A percentile compares a stretch with the other conserved stretches of the same genome.
Evolutionary conservation across 768 basidiomycete species (phyloP).

Genomic region (Mycena epipterygia): DNA sequence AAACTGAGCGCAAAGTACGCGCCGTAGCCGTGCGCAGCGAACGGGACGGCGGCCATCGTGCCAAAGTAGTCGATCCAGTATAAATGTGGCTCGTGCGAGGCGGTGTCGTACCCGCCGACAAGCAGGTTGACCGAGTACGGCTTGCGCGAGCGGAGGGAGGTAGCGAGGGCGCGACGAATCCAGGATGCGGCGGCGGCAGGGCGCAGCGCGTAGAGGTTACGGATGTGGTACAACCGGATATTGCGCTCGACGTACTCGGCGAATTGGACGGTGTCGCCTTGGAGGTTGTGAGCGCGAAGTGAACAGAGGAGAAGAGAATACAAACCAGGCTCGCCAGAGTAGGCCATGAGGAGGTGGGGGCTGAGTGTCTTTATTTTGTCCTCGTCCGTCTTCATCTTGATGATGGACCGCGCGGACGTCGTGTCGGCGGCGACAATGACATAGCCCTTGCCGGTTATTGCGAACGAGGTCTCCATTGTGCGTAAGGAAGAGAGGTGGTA

Average conservation of each 20-base stretch:
- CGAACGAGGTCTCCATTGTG: slow-evolving; percentile 92
- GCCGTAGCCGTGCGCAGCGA: slow-evolving; percentile 96
- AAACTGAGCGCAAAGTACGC: slow-evolving; percentile 93
- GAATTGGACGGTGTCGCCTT: slow-evolving; percentile 97
- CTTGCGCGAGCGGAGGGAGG: slow-evolving; percentile 87
- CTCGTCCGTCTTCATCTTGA: slow-evolving; percentile 97
- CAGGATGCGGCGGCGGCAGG: slow-evolving; percentile 94
- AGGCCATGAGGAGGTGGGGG: slow-evolving; percentile 94
- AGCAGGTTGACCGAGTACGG: slow-evolving; percentile 95
- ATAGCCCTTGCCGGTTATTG: slow-evolving; percentile 92
- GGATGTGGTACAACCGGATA: slow-evolving; percentile 95
- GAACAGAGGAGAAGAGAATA: not conserved
- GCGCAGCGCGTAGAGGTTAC: slow-evolving; percentile 90
- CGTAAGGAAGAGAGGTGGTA: slow-evolving; percentile 1
- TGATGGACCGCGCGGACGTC: slow-evolving; percentile 89
- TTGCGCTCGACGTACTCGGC: slow-evolving; percentile 97
- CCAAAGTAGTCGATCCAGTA: slow-evolving; percentile 99
- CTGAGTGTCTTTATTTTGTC: slow-evolving; percentile 96
- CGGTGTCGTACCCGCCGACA: slow-evolving; percentile 91
- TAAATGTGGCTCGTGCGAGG: slow-evolving; percentile 77
- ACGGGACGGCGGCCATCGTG: slow-evolving; percentile 89
- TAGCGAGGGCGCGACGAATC: slow-evolving; percentile 92
- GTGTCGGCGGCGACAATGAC: slow-evolving; percentile 94
- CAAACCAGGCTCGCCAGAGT: slow-evolving; percentile 92
- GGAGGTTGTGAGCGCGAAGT: not conserved